These are phyloP conservation scores for Penicilliopsis zonata DNA, from an alignment of 495 filamentous ascomycete species.

Conservation along the genomic window DNA sequence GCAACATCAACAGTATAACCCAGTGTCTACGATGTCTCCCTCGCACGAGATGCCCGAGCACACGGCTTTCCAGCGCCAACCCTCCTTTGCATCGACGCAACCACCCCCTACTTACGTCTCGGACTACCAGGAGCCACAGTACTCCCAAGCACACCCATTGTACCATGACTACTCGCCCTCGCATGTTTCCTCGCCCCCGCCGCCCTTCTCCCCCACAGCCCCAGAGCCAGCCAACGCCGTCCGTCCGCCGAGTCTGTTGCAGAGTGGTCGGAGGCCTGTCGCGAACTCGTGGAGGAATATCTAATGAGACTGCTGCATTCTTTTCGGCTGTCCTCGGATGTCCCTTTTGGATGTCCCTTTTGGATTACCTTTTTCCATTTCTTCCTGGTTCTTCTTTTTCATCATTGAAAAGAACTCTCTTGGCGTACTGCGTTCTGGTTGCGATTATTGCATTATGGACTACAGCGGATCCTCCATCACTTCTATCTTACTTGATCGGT, in stretches of 20 bases:
- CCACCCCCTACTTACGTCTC: conserved; percentile 4
- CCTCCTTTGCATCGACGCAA: conserved; percentile 1
- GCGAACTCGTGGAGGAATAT: conserved; percentile 22
- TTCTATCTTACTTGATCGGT: too few species aligned
- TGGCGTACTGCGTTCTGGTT: too few species aligned
- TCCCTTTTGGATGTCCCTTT: background rate
- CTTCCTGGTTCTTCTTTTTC: too few species aligned
- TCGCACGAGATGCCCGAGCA: background rate
- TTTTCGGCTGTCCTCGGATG: conserved; percentile 7
- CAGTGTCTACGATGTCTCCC: conserved; percentile 1
- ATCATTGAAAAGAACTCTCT: too few species aligned
- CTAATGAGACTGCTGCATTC: conserved; percentile 9
- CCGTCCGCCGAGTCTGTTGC: conserved; percentile 31
- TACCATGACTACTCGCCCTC: conserved; percentile 14
- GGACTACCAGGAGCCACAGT: background rate
- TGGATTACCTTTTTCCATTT: too few species aligned
- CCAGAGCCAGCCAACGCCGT: conserved; percentile 14
- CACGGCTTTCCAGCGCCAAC: background rate
- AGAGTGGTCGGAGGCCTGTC: conserved; percentile 27
- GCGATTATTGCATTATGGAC: too few species aligned
- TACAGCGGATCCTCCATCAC: too few species aligned
- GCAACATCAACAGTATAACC: background rate
- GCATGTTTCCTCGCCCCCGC: conserved; percentile 20
- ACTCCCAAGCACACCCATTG: background rate
- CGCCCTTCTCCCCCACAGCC: conserved; percentile 17